Conservation (phyloP, 2,329 filamentous ascomycete genomes). For the Colletotrichum neosansevieriae region DNA sequence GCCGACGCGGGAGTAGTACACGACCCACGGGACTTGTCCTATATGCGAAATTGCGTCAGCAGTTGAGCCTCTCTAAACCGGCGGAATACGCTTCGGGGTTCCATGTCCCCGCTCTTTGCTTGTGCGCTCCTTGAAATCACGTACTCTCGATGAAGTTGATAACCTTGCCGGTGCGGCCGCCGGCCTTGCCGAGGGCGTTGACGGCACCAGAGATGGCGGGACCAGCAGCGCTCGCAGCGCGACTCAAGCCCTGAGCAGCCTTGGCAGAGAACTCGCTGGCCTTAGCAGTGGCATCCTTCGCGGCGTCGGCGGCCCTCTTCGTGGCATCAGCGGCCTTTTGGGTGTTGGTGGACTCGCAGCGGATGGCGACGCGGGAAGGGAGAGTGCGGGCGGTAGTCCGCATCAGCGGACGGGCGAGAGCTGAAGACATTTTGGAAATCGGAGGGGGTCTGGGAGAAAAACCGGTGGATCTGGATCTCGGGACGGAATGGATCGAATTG, state of each 20-base stretch:
- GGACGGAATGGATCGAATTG: conserved; percentile 44
- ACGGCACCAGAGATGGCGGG: conserved; percentile 81
- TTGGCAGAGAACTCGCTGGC: conserved; percentile 67
- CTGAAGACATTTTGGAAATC: conserved; percentile 47
- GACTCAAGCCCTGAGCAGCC: conserved; percentile 85
- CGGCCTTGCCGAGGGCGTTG: conserved; percentile 77
- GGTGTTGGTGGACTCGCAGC: conserved; percentile 71
- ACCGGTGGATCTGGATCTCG: conserved; percentile 30
- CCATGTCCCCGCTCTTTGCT: not conserved
- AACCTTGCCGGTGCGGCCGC: conserved; percentile 84
- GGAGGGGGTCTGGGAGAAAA: conserved; percentile 21
- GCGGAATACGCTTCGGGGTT: not conserved
- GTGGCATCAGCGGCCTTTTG: conserved; percentile 57
- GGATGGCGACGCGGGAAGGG: conserved; percentile 60
- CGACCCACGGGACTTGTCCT: conserved; percentile 87
- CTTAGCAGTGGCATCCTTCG: conserved; percentile 55
- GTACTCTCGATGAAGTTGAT: conserved; percentile 88
- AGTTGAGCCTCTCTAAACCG: not conserved
- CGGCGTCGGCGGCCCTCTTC: conserved; percentile 59
- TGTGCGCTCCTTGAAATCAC: conserved; percentile 48
- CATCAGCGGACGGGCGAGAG: conserved; percentile 57
- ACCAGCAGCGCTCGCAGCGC: conserved; percentile 83
- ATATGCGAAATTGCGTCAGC: conserved; percentile 41
- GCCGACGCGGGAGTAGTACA: conserved; percentile 93
- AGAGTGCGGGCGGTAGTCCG: conserved; percentile 60